Percentiles rank a stretch among this genome's conserved stretches.
Conservation (phyloP, 768 basidiomycete species). For the Lentinula raphanica region DNA sequence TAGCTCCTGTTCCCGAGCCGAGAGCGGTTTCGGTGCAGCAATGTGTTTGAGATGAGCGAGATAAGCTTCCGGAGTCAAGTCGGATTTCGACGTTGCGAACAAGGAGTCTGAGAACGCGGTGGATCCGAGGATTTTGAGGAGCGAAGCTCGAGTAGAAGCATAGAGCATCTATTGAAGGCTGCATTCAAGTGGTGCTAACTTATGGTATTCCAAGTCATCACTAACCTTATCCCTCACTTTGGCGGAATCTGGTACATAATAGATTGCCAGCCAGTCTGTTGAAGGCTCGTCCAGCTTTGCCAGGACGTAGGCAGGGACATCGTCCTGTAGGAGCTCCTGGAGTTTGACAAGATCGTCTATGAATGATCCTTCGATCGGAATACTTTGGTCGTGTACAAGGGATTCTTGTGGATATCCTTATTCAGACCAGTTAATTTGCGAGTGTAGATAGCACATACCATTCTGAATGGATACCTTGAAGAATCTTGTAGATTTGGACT, state of each 20-base stretch:
- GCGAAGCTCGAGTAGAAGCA: conserved; percentile 67
- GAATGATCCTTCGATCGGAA: conserved; percentile 47
- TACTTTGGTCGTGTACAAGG: conserved; percentile 54
- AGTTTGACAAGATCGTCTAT: conserved; percentile 57
- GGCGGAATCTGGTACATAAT: conserved; percentile 79
- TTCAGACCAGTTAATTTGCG: not conserved
- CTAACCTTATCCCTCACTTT: conserved; percentile 77
- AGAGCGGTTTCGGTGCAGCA: conserved; percentile 77
- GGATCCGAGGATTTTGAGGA: conserved; percentile 73
- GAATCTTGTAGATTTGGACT: conserved; percentile 53
- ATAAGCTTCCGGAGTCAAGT: conserved; percentile 67
- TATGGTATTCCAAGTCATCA: not conserved
- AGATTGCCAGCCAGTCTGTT: conserved; percentile 67
- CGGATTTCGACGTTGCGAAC: conserved; percentile 72
- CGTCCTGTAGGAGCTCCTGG: conserved; percentile 50
- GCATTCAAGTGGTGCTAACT: not conserved
- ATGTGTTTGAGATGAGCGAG: conserved; percentile 65
- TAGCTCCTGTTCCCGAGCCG: conserved; percentile 76
- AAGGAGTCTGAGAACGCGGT: conserved; percentile 64
- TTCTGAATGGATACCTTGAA: conserved; percentile 73
- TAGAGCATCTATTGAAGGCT: conserved; percentile 71
- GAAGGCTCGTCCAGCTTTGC: conserved; percentile 55
- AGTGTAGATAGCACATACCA: conserved; percentile 41
- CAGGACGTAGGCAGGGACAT: conserved; percentile 72
- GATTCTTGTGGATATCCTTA: conserved; percentile 41